A percentile compares a stretch with the other conserved stretches of the same genome.
Evolutionary conservation across 2,329 filamentous ascomycete genomes (phyloP).

Genomic region (Fusarium pilosicola): DNA sequence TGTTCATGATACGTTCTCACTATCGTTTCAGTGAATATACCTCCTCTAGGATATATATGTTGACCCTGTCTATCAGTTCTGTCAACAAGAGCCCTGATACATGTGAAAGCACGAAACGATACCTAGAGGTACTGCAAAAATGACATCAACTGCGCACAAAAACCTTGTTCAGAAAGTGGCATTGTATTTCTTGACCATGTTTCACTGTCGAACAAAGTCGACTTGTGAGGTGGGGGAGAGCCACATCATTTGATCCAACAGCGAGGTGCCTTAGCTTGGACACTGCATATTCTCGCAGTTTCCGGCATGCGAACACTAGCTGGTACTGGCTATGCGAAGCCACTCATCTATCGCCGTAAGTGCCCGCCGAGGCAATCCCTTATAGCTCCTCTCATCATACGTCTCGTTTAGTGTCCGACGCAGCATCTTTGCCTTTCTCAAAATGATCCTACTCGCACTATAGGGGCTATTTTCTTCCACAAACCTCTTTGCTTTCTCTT

Average conservation of each 20-base stretch:
- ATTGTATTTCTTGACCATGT: neutral
- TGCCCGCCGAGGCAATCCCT: conserved; percentile 39
- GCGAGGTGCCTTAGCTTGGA: too few species aligned
- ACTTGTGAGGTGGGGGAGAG: too few species aligned
- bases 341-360: conserved; percentile 43
- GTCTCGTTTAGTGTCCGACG: conserved; percentile 39
- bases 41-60: too few species aligned
- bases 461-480: neutral
- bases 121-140: neutral
- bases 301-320: neutral
- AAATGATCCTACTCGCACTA: conserved; percentile 26
- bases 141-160: neutral
- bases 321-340: conserved; percentile 25
- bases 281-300: too few species aligned
- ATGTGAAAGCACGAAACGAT: neutral
- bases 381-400: conserved; percentile 43
- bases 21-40: neutral
- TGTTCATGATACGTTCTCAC: neutral
- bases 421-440: conserved; percentile 42
- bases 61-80: neutral
- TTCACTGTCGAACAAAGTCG: too few species aligned
- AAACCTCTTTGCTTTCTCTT: conserved; percentile 38
- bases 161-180: too few species aligned
- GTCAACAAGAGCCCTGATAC: neutral
- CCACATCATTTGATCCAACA: too few species aligned